These are phyloP conservation scores for Plasmodium relictum DNA, from an alignment of 169 alveolate genomes.

Conservation along the genomic window DNA sequence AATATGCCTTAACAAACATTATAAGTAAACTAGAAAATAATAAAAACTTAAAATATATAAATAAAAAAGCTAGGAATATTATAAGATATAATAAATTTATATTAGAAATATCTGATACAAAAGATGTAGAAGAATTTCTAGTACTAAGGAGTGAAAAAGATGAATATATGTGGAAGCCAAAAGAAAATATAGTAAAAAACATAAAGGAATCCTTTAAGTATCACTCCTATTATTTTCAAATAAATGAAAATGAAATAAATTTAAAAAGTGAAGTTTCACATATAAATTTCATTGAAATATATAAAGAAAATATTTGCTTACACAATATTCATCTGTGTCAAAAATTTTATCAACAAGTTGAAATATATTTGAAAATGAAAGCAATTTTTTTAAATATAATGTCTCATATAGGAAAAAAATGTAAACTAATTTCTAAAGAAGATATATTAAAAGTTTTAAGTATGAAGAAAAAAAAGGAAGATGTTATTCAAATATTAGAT, in stretches of 20 bases:
- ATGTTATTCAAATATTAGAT: background rate
- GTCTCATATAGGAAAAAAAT: background rate
- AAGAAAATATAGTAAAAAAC: background rate
- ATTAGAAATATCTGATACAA: background rate
- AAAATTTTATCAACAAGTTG: conserved; percentile 24
- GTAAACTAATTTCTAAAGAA: background rate
- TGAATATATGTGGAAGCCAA: background rate
- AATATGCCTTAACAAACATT: too few relatives aligned
- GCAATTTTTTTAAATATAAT: background rate
- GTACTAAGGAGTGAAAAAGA: conserved; percentile 25
- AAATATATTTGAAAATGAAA: conserved; percentile 7
- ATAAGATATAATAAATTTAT: conserved; percentile 19
- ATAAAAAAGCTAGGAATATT: conserved; percentile 6
- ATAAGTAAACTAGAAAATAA: too few relatives aligned
- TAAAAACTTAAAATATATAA: background rate
- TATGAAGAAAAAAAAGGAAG: background rate
- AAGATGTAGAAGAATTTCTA: conserved; percentile 20
- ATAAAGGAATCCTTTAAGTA: background rate
- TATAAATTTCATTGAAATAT: background rate
- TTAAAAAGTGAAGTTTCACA: background rate
- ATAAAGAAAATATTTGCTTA: conserved; percentile 9
- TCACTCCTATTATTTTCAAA: background rate
- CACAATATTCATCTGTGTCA: conserved; percentile 32
- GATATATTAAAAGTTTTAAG: background rate
- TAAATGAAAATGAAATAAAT: background rate